Conservation (phyloP, 305 asterid species). For the Fraxinus platypoda region DNA sequence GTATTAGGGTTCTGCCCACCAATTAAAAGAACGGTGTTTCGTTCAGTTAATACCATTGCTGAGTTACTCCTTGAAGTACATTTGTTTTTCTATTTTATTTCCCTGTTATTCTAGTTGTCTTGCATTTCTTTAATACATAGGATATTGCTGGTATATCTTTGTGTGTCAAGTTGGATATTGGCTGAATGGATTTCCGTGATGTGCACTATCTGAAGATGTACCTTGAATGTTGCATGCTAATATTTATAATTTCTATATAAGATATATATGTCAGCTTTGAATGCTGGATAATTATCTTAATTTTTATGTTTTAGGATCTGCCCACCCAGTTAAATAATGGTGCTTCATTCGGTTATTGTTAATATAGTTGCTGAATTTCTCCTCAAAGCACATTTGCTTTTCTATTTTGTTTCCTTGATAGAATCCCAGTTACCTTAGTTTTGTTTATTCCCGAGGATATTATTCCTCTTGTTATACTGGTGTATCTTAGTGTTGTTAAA, state of each 20-base stretch:
- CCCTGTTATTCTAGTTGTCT: neutral
- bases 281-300: neutral
- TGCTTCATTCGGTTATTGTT: neutral
- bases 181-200: neutral
- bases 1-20: neutral
- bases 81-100: neutral
- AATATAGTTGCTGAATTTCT: neutral
- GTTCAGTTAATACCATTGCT: neutral
- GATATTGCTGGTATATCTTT: neutral
- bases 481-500: neutral
- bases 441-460: neutral
- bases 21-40: neutral
- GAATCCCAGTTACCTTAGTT: neutral
- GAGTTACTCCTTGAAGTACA: neutral
- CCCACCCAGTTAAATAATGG: neutral
- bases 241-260: neutral
- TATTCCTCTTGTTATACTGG: neutral
- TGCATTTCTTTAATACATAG: neutral
- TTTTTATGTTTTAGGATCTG: neutral
- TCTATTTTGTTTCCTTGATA: too few species aligned
- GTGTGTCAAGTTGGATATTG: slow-evolving; percentile 2
- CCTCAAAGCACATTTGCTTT: neutral
- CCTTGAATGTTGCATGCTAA: neutral
- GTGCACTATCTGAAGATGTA: neutral
- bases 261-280: neutral